phyloP scores from a whole-genome alignment of 441 rosid species.

The Syzygium syzygioides region DNA sequence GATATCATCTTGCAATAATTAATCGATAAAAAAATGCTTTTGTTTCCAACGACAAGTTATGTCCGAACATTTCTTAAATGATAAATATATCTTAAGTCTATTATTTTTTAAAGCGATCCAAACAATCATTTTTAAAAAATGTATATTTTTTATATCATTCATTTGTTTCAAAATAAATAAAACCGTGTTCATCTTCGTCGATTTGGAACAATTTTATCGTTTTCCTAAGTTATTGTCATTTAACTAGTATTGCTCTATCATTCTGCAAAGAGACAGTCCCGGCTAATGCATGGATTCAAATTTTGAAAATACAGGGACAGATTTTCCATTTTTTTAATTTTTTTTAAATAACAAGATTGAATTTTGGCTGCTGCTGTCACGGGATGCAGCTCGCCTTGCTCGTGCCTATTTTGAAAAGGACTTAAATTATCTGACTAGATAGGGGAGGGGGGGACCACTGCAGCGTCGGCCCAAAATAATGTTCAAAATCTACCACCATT shows the following conservation, averaged over 20 bases:
- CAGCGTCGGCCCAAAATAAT: background rate
- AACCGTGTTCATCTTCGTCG: too few relatives aligned
- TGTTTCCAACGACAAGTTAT: too few relatives aligned
- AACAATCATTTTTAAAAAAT: too few relatives aligned
- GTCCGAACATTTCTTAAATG: too few relatives aligned
- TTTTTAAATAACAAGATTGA: background rate
- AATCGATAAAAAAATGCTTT: too few relatives aligned
- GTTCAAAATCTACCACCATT: background rate
- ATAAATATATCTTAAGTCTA: too few relatives aligned
- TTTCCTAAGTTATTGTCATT: background rate
- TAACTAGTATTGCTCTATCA: background rate
- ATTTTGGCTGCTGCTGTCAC: conserved; percentile 13
- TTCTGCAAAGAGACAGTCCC: background rate
- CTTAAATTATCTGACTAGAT: background rate
- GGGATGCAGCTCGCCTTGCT: background rate
- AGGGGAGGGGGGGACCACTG: background rate
- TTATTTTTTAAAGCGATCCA: too few relatives aligned
- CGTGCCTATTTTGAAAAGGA: background rate
- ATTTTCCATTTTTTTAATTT: background rate
- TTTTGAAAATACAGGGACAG: background rate
- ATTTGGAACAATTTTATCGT: too few relatives aligned
- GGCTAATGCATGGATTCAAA: background rate
- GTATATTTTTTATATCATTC: too few relatives aligned
- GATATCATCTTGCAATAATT: too few relatives aligned
- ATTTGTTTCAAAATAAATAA: rapidly evolving